Base-by-base conservation (phyloP, 805 yeast species). In the Lachancea cidri region DNA sequence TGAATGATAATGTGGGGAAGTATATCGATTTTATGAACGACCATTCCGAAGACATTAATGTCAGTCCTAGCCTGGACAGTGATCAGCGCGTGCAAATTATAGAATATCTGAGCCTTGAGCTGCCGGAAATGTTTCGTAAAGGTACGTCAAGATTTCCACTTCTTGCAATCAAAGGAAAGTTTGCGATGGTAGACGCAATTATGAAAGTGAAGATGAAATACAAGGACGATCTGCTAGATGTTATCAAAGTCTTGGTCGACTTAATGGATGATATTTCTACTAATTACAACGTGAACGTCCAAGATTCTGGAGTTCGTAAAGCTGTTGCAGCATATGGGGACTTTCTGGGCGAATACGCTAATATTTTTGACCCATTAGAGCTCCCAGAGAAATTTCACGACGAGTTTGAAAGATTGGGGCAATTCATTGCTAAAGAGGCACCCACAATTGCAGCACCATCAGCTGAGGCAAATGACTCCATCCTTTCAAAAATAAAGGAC, bases 241-340 rank as follows among this genome's bases (percentile, higher is more conserved):
- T 56, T 40, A 48, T 67, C 44, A 31, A 44, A 16, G 43, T 50
- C 3, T 57, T 83, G 43, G 81, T 77, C 46, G 35, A 42, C 0
- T 57, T 76, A 5, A 62, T 83, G 50, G 50, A 58, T 1, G 67
- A 68, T 33, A 62, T 83, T 56, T 57, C 70, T 5, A 57, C 69
- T 4, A 72, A 79, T 43, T 81, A 82, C 54, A 83, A 84, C 53
- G 88, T 86, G 32, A 83, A 84, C 57, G 82, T 82, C 65, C 84
- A 84, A 55, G 89, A 84, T 60, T 69, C 73, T 7, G 84, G 82
- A 0, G 91, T 84, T 5, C 81, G 81, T 53, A 70, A 64, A 13
- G 75, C 85, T 0, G 81, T 81, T 4, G 64, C 67, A 17, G 54
- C 67, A 0, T 82, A 62, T 55, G 49, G 49, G 32, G 44, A 52